Evolutionary conservation across 2,329 filamentous ascomycete species (phyloP), one percentile per base, ranked within the genome.

Genomic region (Pyricularia pennisetigena): DNA sequence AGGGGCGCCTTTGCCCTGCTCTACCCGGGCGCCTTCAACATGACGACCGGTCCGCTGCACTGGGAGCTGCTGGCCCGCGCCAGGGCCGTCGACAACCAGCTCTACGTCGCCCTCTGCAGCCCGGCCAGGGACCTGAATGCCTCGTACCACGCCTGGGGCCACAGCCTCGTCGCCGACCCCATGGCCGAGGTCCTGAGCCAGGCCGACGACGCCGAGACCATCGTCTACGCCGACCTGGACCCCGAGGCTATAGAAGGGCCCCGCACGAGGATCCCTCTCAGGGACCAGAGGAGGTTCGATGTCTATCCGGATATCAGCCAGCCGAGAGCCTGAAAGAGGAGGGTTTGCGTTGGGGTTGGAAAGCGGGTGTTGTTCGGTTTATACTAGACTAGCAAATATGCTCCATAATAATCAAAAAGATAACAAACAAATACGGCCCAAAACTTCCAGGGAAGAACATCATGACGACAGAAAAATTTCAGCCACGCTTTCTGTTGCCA

Each of bases 11-110:
- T 99, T 78, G 84, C 92, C 64, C 86, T 98, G 68, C 77, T 98
- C 23, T 98, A 97, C 78, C 95, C 95, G 0, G 95, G 93, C n/a
- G 95, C 95, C 0, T 99, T 99, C 84, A 99, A 98, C 79, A 83
- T 91, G 70, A 97, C 93, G 0, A 99, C 95, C 0, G 95, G 95
- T 0, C 90, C 91, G 6, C 79, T 98, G 77, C 95, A 99, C 79
- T 99, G 95, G 95, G 85, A 88, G 69, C 81, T 99, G 72, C 86
- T 91, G 74, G 94, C 89, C 0, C 86, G 92, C 72, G 93, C 91
- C 16, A 84, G 95, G 70, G 95, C 94, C 5, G 85, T 97, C 73
- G 94, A 99, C 76, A 98, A 98, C 76, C 93, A 99, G 82, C 82
- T 96, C 10, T 98, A 96, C 78, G 93, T 98, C 14, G 95, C 89